These are phyloP conservation scores for Aspergillus sp. DNA, from an alignment of 2,329 filamentous ascomycete species.

Conservation along the genomic window DNA sequence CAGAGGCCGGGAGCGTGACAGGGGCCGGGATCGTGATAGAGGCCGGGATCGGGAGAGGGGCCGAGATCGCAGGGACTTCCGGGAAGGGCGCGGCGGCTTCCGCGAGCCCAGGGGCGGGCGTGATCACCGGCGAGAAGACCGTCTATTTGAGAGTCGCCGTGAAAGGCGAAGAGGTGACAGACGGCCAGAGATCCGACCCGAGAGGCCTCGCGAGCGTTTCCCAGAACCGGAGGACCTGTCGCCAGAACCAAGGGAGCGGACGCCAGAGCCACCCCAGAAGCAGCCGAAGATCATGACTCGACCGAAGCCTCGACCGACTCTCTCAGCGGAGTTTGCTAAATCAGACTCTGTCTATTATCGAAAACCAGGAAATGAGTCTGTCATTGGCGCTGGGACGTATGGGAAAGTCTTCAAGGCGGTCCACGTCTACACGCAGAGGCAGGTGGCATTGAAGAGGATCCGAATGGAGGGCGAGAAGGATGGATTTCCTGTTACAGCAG, in stretches of 20 bases:
- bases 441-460: slow-evolving; percentile 95
- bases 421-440: slow-evolving; percentile 63
- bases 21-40: slow-evolving; percentile 20
- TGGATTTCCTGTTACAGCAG: slow-evolving; percentile 92
- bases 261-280: slow-evolving; percentile 38
- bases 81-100: slow-evolving; percentile 19
- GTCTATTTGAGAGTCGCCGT: slow-evolving; percentile 31
- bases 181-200: slow-evolving; percentile 24
- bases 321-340: slow-evolving; percentile 61
- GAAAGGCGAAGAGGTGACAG: slow-evolving; percentile 30
- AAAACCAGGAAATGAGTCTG: slow-evolving; percentile 95
- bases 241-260: slow-evolving; percentile 40
- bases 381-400: slow-evolving; percentile 90
- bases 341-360: slow-evolving; percentile 90
- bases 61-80: slow-evolving; percentile 26
- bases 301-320: slow-evolving; percentile 59
- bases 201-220: slow-evolving; percentile 42
- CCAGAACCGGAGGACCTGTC: slow-evolving; percentile 25
- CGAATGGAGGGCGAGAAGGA: slow-evolving; percentile 99
- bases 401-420: slow-evolving; percentile 92
- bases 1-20: slow-evolving; percentile 25
- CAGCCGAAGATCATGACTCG: slow-evolving; percentile 61
- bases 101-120: slow-evolving; percentile 21
- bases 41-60: slow-evolving; percentile 9
- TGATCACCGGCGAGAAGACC: slow-evolving; percentile 29